These are phyloP conservation scores for Biscogniauxia marginata DNA, from an alignment of 2,329 filamentous ascomycete species.

Conservation along the genomic window DNA sequence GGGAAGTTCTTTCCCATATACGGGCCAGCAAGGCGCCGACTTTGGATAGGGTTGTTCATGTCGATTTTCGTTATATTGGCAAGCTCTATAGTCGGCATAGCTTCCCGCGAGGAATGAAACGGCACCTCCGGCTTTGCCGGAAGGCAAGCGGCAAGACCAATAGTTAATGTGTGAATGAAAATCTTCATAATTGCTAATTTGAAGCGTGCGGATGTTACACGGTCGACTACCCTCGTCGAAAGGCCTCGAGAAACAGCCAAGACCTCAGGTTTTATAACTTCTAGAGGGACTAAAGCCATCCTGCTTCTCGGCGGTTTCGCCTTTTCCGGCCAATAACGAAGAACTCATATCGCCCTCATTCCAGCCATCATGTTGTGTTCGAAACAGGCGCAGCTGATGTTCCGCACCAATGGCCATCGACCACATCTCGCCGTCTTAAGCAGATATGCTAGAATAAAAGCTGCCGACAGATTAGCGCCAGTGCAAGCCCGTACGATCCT, in stretches of 20 bases:
- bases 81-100: conserved; percentile 21
- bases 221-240: neutral
- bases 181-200: conserved; percentile 22
- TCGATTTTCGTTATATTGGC: conserved; percentile 27
- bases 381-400: conserved; percentile 7
- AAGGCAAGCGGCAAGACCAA: conserved; percentile 21
- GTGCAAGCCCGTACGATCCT: neutral
- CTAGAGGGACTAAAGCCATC: neutral
- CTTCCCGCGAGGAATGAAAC: conserved; percentile 6
- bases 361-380: conserved; percentile 3
- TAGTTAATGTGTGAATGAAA: conserved; percentile 20
- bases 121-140: conserved; percentile 14
- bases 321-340: neutral
- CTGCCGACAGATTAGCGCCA: neutral
- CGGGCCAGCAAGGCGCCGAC: conserved; percentile 24
- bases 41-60: conserved; percentile 10
- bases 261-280: neutral
- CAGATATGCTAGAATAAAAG: neutral
- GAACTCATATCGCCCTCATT: neutral
- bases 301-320: neutral
- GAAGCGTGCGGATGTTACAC: neutral
- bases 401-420: conserved; percentile 13
- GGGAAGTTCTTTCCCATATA: conserved; percentile 28
- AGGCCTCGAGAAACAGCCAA: conserved; percentile 3
- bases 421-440: conserved; percentile 9